These are phyloP conservation scores for Pleomassaria siparia DNA, from an alignment of 2,329 filamentous ascomycete species.

Conservation along the genomic window DNA sequence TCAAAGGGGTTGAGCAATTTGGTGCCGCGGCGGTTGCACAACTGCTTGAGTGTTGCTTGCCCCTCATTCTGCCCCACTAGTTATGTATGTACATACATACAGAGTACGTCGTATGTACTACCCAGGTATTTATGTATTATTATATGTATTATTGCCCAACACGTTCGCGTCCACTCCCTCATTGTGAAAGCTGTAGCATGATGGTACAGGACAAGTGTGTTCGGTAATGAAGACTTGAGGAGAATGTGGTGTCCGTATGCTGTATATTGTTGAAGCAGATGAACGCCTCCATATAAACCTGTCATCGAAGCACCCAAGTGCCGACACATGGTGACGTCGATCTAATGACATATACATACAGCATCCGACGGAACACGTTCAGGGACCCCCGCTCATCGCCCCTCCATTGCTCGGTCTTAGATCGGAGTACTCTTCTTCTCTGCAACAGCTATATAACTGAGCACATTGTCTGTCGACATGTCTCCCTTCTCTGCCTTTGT, in stretches of 20 bases:
- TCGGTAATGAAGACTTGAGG: not conserved
- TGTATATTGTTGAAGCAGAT: not conserved
- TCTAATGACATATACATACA: slow-evolving; percentile 17
- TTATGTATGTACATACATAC: too few species aligned
- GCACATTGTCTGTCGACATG: slow-evolving; percentile 19
- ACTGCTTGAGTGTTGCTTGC: not conserved
- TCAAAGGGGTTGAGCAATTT: too few species aligned
- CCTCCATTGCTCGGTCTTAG: slow-evolving; percentile 14
- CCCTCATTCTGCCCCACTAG: slow-evolving; percentile 3
- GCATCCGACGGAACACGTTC: slow-evolving; percentile 23
- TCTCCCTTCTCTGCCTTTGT: slow-evolving; percentile 28
- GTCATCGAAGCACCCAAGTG: slow-evolving; percentile 1
- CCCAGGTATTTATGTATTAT: too few species aligned
- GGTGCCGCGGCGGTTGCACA: not conserved
- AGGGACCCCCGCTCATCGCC: slow-evolving; percentile 12
- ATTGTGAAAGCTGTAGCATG: too few species aligned
- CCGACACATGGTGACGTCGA: slow-evolving; percentile 12
- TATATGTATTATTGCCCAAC: too few species aligned
- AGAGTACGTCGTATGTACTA: too few species aligned
- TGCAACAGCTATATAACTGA: slow-evolving; percentile 17
- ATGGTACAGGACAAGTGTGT: too few species aligned
- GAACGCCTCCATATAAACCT: not conserved
- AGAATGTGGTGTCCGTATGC: not conserved
- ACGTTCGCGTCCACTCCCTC: too few species aligned
- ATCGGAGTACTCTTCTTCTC: too few species aligned